Conservation (phyloP, 495 filamentous ascomycete genomes). For the Podospora bellae-mahoneyi region DNA sequence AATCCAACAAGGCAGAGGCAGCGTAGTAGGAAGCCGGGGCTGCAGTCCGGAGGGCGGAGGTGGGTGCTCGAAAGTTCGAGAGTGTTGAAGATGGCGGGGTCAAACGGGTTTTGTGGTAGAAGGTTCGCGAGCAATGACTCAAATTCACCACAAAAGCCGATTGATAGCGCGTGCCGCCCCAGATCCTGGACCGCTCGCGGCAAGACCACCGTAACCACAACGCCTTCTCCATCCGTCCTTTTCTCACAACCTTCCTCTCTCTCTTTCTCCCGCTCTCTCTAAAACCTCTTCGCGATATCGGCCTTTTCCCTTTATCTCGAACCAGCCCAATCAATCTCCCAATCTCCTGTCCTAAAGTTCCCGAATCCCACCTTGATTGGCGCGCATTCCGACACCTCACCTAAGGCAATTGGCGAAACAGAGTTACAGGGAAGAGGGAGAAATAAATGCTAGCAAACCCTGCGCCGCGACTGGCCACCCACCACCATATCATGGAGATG, state of each 20-base stretch:
- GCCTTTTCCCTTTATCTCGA: conserved; percentile 21
- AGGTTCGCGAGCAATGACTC: conserved; percentile 41
- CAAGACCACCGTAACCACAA: conserved; percentile 25
- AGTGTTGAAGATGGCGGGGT: conserved; percentile 29
- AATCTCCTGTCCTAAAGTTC: not conserved
- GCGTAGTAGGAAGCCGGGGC: conserved; percentile 6
- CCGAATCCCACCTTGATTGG: not conserved
- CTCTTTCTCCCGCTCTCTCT: conserved; percentile 4
- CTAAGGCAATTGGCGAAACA: conserved; percentile 11
- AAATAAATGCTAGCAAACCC: conserved; percentile 22
- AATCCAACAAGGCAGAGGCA: conserved; percentile 10
- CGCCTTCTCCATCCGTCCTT: conserved; percentile 26
- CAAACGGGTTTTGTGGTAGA: conserved; percentile 37
- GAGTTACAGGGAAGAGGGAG: conserved; percentile 13
- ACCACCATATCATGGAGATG: conserved; percentile 4
- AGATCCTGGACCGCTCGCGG: conserved; percentile 24
- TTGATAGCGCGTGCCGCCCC: conserved; percentile 22
- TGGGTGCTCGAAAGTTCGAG: conserved; percentile 39
- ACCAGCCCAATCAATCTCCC: conserved; percentile 16
- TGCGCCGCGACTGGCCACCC: conserved; percentile 6
- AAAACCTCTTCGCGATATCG: conserved; percentile 22
- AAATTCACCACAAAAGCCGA: conserved; percentile 33
- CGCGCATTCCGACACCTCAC: conserved; percentile 8
- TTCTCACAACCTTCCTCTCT: conserved; percentile 15
- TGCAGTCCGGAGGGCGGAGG: conserved; percentile 22